Evolutionary conservation across 352 stramenopile species (phyloP).

Genomic region (Pythium diclinum): DNA sequence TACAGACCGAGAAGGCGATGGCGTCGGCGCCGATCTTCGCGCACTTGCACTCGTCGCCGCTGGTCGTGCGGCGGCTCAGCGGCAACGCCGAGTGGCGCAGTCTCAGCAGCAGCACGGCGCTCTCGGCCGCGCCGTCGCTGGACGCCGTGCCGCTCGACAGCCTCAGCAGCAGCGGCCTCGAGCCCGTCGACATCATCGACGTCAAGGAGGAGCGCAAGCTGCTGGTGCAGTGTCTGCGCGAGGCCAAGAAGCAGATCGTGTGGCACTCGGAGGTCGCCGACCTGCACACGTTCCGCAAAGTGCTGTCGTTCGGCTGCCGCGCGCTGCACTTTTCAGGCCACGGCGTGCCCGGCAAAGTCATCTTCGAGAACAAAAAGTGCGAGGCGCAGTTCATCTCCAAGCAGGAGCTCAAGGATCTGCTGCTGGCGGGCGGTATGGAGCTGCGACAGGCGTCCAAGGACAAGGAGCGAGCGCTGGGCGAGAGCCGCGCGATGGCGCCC

Average conservation of each 20-base stretch:
- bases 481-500: not conserved
- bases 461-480: conserved; percentile 5
- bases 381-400: conserved; percentile 84
- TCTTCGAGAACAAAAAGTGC: conserved; percentile 79
- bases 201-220: conserved; percentile 74
- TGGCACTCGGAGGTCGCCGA: conserved; percentile 82
- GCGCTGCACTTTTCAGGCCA: conserved; percentile 81
- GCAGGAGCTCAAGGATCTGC: conserved; percentile 67
- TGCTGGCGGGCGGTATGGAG: conserved; percentile 63
- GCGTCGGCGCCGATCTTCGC: conserved; percentile 55
- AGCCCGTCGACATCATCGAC: conserved; percentile 85
- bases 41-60: conserved; percentile 81
- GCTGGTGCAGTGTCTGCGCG: conserved; percentile 68
- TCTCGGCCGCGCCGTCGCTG: not conserved
- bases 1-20: not conserved
- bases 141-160: conserved; percentile 7
- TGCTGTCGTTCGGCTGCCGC: conserved; percentile 72
- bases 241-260: conserved; percentile 56
- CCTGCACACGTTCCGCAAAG: conserved; percentile 78
- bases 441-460: conserved; percentile 13
- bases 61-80: conserved; percentile 64
- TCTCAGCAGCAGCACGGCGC: conserved; percentile 29
- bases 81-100: conserved; percentile 58
- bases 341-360: conserved; percentile 69
- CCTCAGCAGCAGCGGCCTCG: conserved; percentile 40